Evolutionary conservation across 2,329 filamentous ascomycete genomes (phyloP).

Genomic region (Colletotrichum agaves): DNA sequence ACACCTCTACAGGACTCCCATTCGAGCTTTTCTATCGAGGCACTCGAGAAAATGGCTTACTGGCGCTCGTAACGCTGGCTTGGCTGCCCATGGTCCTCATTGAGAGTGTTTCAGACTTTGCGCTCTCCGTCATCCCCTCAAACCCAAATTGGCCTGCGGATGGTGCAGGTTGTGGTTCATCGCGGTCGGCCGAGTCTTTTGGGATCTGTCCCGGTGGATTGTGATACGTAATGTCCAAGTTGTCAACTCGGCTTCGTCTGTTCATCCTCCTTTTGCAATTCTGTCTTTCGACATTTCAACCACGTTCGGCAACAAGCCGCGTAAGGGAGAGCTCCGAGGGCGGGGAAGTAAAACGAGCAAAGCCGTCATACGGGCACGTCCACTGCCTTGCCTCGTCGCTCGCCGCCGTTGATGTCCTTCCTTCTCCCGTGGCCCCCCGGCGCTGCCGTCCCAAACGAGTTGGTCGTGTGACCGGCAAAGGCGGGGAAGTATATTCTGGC

Average conservation of each 20-base stretch:
- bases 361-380: constrained; percentile 5
- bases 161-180: constrained; percentile 4
- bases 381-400: not conserved
- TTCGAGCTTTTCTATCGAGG: not conserved
- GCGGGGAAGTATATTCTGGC: not conserved
- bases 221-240: not conserved
- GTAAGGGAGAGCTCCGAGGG: not conserved
- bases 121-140: constrained; percentile 28
- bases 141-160: constrained; percentile 12
- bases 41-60: not conserved
- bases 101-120: constrained; percentile 28
- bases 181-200: not conserved
- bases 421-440: not conserved
- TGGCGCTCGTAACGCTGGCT: constrained; percentile 25
- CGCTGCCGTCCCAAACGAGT: constrained; percentile 7
- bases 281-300: not conserved
- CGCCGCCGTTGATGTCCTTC: not conserved
- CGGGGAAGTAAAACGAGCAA: constrained; percentile 14
- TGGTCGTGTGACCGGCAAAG: constrained; percentile 17
- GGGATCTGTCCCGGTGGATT: not conserved
- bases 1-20: constrained; percentile 20
- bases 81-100: constrained; percentile 23
- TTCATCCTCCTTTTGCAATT: not conserved
- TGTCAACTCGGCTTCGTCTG: not conserved
- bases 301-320: not conserved